phyloP scores from a whole-genome alignment of 1,139 yeast genomes.

The Yamadazyma kanchanaburiensis region DNA sequence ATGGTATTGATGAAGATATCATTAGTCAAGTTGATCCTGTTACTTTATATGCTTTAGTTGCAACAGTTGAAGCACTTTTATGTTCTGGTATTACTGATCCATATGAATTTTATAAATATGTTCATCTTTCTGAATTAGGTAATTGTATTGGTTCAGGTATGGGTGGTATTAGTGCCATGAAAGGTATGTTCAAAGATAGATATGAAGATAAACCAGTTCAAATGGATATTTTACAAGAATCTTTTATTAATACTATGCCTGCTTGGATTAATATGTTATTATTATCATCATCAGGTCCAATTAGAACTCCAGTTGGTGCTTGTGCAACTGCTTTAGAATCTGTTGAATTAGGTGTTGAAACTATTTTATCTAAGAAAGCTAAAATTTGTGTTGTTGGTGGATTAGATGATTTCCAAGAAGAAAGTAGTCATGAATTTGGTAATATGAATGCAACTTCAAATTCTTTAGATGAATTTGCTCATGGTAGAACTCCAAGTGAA shows the following conservation, averaged over 20 bases:
- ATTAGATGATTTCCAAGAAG: constrained; percentile 99
- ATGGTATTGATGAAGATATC: constrained; percentile 93
- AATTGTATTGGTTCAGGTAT: constrained; percentile 99
- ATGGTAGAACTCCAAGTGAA: constrained; percentile 96
- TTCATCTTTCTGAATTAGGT: constrained; percentile 97
- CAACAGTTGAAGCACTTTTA: constrained; percentile 92
- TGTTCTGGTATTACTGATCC: constrained; percentile 97
- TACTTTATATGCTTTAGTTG: constrained; percentile 86
- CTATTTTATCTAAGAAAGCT: constrained; percentile 89
- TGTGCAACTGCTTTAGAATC: constrained; percentile 99
- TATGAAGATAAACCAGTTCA: constrained; percentile 90
- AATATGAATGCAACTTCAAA: constrained; percentile 98
- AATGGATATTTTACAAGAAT: constrained; percentile 94
- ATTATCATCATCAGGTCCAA: constrained; percentile 97
- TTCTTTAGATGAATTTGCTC: constrained; percentile 79
- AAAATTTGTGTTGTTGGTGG: constrained; percentile 97
- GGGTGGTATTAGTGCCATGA: constrained; percentile 97
- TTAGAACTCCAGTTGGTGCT: constrained; percentile 98
- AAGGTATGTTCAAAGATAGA: constrained; percentile 97
- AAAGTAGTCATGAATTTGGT: constrained; percentile 96
- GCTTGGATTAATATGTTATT: constrained; percentile 99
- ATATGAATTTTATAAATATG: constrained; percentile 95
- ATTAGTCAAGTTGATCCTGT: constrained; percentile 94
- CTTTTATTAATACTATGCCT: constrained; percentile 97
- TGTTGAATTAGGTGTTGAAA: constrained; percentile 92